Evolutionary conservation across 2,329 filamentous ascomycete genomes (phyloP).

Genomic region (Microcera coccophila): DNA sequence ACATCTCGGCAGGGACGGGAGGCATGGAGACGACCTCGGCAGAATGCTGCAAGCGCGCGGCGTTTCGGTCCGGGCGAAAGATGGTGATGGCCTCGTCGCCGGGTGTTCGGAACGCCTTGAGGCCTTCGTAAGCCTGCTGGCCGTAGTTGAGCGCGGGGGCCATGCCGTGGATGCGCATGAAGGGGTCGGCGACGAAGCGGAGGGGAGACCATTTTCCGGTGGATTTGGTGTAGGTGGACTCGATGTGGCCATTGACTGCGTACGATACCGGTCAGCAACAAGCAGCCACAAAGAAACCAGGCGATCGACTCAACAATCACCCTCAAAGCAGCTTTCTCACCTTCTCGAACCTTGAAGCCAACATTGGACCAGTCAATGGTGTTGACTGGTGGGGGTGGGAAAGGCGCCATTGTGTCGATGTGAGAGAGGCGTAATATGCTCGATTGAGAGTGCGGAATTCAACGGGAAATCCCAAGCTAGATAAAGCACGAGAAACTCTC

Average conservation of each 20-base stretch:
- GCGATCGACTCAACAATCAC: not conserved
- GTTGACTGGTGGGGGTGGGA: slow-evolving; percentile 73
- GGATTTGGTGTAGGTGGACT: slow-evolving; percentile 73
- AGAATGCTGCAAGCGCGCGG: slow-evolving; percentile 76
- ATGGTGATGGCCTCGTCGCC: slow-evolving; percentile 68
- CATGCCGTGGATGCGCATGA: slow-evolving; percentile 89
- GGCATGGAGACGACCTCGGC: slow-evolving; percentile 82
- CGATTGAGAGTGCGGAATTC: not conserved
- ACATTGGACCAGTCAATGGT: slow-evolving; percentile 93
- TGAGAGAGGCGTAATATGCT: not conserved
- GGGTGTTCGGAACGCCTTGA: slow-evolving; percentile 88
- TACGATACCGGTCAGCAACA: not conserved
- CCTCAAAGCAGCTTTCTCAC: slow-evolving; percentile 40
- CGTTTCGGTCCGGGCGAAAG: slow-evolving; percentile 86
- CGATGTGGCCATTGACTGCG: slow-evolving; percentile 90
- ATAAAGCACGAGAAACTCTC: too few relatives aligned
- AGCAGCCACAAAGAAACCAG: not conserved
- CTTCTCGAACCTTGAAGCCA: slow-evolving; percentile 88
- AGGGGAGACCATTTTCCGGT: slow-evolving; percentile 75
- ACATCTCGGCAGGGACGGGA: slow-evolving; percentile 69
- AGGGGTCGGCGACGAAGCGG: slow-evolving; percentile 76
- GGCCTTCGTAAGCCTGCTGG: slow-evolving; percentile 96
- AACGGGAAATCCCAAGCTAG: too few relatives aligned
- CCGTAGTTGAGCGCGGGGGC: slow-evolving; percentile 94
- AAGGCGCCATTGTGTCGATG: slow-evolving; percentile 45